Evolutionary conservation across 306 rosid genomes (phyloP).

Genomic region (Lagenaria siceraria): DNA sequence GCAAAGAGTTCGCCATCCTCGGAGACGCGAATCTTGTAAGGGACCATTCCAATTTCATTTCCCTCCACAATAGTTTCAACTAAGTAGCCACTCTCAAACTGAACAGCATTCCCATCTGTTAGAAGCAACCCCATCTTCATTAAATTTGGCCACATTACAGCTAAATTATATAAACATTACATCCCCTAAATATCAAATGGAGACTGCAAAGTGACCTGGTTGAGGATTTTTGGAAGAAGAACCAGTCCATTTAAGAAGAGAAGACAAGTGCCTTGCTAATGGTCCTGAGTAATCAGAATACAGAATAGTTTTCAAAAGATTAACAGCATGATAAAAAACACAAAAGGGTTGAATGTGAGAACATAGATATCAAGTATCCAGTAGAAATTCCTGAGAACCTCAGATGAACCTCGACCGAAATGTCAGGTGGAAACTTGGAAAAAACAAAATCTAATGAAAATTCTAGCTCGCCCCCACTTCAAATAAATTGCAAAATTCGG

Average conservation of each 20-base stretch:
- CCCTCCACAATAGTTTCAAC: conserved; percentile 95
- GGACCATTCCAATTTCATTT: conserved; percentile 69
- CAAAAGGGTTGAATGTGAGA: neutral
- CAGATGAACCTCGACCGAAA: neutral
- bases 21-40: conserved; percentile 64
- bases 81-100: conserved; percentile 84
- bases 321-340: neutral
- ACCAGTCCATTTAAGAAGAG: conserved; percentile 79
- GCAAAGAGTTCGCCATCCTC: conserved; percentile 90
- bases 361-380: neutral
- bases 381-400: neutral
- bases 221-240: conserved; percentile 58
- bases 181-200: neutral
- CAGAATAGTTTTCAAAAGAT: conserved; percentile 2
- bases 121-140: conserved; percentile 2
- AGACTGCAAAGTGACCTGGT: conserved; percentile 35
- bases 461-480: neutral
- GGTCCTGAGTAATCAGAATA: conserved; percentile 47
- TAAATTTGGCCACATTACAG: neutral
- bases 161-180: neutral
- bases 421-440: neutral
- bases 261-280: conserved; percentile 59
- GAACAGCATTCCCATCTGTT: conserved; percentile 79
- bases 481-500: neutral
- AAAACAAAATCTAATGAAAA: neutral